Evolutionary conservation across 2,329 filamentous ascomycete genomes (phyloP).

Genomic region (Chaetomiaceae sp.): DNA sequence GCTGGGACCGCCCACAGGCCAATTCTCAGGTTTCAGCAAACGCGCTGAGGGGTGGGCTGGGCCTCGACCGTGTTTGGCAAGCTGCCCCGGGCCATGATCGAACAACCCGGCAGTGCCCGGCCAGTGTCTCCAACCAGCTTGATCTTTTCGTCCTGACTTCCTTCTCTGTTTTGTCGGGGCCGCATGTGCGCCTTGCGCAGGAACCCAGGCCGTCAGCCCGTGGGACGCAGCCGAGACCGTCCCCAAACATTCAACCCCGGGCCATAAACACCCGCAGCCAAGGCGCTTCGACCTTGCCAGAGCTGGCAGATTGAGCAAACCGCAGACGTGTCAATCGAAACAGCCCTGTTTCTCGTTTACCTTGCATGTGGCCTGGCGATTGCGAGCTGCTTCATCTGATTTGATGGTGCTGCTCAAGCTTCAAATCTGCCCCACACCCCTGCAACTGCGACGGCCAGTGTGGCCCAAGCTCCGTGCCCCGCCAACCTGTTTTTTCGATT

Average conservation of each 20-base stretch:
- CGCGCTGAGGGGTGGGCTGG: not conserved
- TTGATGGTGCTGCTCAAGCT: no score
- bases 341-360: no score
- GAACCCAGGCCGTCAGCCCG: not conserved
- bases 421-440: no score
- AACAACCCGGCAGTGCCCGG: not conserved
- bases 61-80: not conserved
- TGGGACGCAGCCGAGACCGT: not conserved
- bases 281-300: no score
- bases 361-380: no score
- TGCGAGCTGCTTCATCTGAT: no score
- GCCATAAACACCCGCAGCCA: no score
- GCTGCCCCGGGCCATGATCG: not conserved
- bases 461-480: conserved; percentile 21
- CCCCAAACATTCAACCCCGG: not conserved
- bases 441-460: no score
- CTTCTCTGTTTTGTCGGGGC: not conserved
- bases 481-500: conserved; percentile 11
- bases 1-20: conserved; percentile 1
- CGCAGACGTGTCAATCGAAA: no score
- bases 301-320: no score
- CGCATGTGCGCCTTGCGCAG: not conserved
- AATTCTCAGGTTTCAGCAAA: conserved; percentile 17
- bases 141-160: not conserved
- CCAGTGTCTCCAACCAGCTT: not conserved